Evolutionary conservation across 345 rosid species (phyloP), one percentile per base, ranked within the genome.

Genomic region (Chamaenerion angustifolium): DNA sequence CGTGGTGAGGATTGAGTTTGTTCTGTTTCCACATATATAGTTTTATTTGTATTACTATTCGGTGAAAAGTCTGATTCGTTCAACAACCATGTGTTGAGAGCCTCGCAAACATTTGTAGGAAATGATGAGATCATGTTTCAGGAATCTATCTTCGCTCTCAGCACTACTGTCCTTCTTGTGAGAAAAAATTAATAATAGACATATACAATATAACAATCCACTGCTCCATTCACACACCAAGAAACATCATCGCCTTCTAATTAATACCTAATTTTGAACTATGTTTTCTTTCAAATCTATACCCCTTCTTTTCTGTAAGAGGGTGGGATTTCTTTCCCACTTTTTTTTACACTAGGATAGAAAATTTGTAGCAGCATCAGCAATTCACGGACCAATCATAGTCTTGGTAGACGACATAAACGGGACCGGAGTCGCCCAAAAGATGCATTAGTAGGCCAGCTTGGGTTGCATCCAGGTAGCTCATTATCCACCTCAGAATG

Each of bases 371-470:
- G 57, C n/a, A 56, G 27, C 27, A 23, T 66, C 48, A 76, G 11
- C 63, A 70, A 68, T 83, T 85, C 31, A 79, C 61, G 48, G 95
- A 76, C 96, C 95, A 83, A 53, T 86, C 93, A 55, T 75, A 92
- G 21, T 78, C 62, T 54, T 78, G 93, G 67, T 83, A 86, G 8
- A 74, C 73, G 21, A 83, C 64, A 40, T 67, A 58, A 46, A 90
- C 45, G 10, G 86, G 73, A n/a, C 86, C 72, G 8, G 81, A 87
- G 56, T 82, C 93, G 49, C 66, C 64, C 55, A 80, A 57, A 23
- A 90, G 82, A 74, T 83, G 92, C 0, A 80, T 83, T 61, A 83
- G 64, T 47, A 81, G 83, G 40, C 95, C 89, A 6, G 89, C 70
- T 52, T 69, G 75, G 0, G 68, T 78, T 49, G 83, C 76, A 61